Base-by-base conservation (phyloP, 2,329 filamentous ascomycete species). In the Xylogone sp. region DNA sequence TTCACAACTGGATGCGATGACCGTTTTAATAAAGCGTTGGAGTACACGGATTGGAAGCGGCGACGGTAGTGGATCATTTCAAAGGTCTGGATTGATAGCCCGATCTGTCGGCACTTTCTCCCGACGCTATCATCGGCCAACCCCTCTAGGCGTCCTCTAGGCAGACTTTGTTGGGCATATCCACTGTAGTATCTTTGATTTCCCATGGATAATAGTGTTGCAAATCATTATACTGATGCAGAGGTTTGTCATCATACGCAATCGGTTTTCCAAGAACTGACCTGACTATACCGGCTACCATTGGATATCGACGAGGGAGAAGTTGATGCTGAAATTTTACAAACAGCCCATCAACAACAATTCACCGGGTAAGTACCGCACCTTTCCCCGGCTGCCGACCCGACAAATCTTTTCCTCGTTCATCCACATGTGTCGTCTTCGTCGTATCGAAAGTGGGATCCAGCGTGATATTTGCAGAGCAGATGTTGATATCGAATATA, bases 191-290 rank as follows among this genome's bases (percentile, higher is more conserved):
- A 39, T 39, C 34, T 5, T 39, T 39, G 34, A n/a, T 39, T 39
- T 39, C 13, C 34, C 34, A 39, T 18, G n/a, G n/a, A 39, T 6
- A 39, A 9, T 53, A 64, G 65, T 7, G 68, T 70, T 22, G 61
- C 63, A 1, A 67, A 70, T 42, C 49, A 62, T 39, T 66, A 69
- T 19, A 67, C 68, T 48, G 63, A 68, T 49, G 62, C 60, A 16
- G 60, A 65, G 51, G 58, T 64, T 46, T 12, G 53, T 43, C 5
- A 18, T 16, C 24, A 9, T 9, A 10, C 2, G 1, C 6, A 27
- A 54, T 48, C 43, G 19, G 8, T 20, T 27, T 13, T 16, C 16
- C 16, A 18, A 16, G 21, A 22, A 42, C 18, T 18, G 21, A 19
- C 8, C 45, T 52, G 16, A 52, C 45, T 24, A 29, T 16, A 29